A percentile compares a stretch with the other conserved stretches of the same genome.
Conservation (phyloP, 2,329 filamentous ascomycete species). For the Passalora sequoiae region DNA sequence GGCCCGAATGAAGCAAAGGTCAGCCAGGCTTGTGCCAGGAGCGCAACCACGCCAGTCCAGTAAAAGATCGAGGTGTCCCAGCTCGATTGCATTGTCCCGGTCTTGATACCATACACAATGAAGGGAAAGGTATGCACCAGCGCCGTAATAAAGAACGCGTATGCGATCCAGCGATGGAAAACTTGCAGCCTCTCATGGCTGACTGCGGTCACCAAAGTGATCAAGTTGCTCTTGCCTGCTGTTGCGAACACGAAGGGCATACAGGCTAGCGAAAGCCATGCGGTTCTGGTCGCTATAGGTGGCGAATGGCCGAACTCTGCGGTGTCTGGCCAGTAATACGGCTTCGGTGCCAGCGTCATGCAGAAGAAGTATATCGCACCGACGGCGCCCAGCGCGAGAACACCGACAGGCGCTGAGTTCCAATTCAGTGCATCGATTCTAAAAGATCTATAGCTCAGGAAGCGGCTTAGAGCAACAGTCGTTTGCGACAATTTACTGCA, state of each 20-base stretch:
- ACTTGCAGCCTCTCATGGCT: constrained; percentile 54
- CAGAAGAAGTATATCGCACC: constrained; percentile 47
- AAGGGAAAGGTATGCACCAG: constrained; percentile 58
- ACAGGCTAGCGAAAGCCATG: constrained; percentile 50
- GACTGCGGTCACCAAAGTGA: constrained; percentile 51
- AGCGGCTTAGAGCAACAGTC: constrained; percentile 35
- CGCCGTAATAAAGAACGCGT: constrained; percentile 53
- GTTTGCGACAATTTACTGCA: constrained; percentile 16
- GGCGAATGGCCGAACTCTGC: constrained; percentile 47
- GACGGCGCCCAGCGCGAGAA: constrained; percentile 37
- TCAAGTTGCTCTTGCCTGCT: constrained; percentile 50
- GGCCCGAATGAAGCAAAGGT: constrained; percentile 51
- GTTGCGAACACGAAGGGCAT: constrained; percentile 46
- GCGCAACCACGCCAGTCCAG: constrained; percentile 52
- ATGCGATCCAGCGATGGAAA: constrained; percentile 52
- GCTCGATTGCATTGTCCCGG: constrained; percentile 45
- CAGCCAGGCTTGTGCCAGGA: constrained; percentile 43
- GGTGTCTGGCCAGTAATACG: constrained; percentile 43
- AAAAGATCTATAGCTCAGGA: constrained; percentile 40
- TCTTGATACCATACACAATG: constrained; percentile 48
- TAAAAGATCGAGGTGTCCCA: constrained; percentile 47
- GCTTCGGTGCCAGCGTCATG: constrained; percentile 37
- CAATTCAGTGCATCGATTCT: constrained; percentile 34
- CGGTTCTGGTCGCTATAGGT: constrained; percentile 49
- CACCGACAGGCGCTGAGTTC: constrained; percentile 43